These are phyloP conservation scores for Exophiala alcalophila DNA, from an alignment of 2,329 filamentous ascomycete genomes.

Conservation along the genomic window DNA sequence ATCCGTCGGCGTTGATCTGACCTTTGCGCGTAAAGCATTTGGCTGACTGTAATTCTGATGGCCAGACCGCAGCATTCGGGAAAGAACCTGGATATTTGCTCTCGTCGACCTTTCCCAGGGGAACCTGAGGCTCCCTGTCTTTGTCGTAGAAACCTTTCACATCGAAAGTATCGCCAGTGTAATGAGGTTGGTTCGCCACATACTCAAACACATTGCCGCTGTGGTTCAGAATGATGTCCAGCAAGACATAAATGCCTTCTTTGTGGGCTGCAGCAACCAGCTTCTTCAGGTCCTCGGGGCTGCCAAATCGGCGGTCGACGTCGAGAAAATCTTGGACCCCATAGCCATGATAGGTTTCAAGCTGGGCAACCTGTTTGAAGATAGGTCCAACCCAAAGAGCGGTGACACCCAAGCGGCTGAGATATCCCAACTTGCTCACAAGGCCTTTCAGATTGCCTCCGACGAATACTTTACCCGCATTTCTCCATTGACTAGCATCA, in stretches of 20 bases:
- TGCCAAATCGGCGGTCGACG: constrained; percentile 12
- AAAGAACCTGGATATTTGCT: constrained; percentile 2
- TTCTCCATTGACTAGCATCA: constrained; percentile 5
- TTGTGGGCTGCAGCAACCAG: constrained; percentile 12
- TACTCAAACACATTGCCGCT: constrained; percentile 16
- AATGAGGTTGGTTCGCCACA: constrained; percentile 8
- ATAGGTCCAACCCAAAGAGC: constrained; percentile 16
- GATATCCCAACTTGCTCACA: constrained; percentile 11
- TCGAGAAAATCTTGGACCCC: constrained; percentile 17
- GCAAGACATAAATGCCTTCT: constrained; percentile 13
- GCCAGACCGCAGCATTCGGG: constrained; percentile 14
- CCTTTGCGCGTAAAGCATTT: constrained; percentile 16
- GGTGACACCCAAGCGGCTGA: constrained; percentile 11
- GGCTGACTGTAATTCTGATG: constrained; percentile 9
- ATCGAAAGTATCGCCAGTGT: constrained; percentile 11
- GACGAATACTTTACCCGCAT: constrained; percentile 1
- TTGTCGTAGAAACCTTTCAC: constrained; percentile 15
- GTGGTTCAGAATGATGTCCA: constrained; percentile 19
- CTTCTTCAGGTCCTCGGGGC: constrained; percentile 12
- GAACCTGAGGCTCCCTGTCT: constrained; percentile 6
- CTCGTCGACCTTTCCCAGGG: constrained; percentile 12
- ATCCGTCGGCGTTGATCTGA: constrained; percentile 16
- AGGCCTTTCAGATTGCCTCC: constrained; percentile 14
- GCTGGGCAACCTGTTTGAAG: constrained; percentile 10
- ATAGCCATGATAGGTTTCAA: constrained; percentile 17